Conservation (phyloP, 192 early-diverging fungal genomes). For the Coemansia sp. region DNA sequence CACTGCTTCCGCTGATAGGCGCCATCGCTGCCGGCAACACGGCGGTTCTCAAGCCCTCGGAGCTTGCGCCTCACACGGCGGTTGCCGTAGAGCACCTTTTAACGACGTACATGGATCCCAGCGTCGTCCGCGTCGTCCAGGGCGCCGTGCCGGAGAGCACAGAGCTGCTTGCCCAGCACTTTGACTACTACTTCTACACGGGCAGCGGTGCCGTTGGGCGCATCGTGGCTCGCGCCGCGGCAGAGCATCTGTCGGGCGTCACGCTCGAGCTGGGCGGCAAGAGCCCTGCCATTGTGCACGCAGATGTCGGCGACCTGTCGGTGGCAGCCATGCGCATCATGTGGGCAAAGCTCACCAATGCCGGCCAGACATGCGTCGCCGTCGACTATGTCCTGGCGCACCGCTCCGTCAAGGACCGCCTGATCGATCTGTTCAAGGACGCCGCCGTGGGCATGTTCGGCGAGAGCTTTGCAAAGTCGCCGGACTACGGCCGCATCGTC, state of each 20-base stretch:
- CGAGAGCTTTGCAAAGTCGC: conserved; percentile 46
- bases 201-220: conserved; percentile 78
- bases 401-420: conserved; percentile 54
- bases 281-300: conserved; percentile 64
- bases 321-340: conserved; percentile 68
- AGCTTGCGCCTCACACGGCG: conserved; percentile 67
- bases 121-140: conserved; percentile 64
- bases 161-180: conserved; percentile 66
- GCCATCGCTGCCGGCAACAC: conserved; percentile 91
- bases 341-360: conserved; percentile 82
- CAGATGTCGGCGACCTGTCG: conserved; percentile 61
- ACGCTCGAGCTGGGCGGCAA: conserved; percentile 96
- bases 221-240: conserved; percentile 79
- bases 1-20: conserved; percentile 69
- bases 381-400: conserved; percentile 82
- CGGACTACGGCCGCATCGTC: conserved; percentile 70
- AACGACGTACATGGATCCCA: conserved; percentile 70
- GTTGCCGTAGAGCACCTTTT: conserved; percentile 61
- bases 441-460: conserved; percentile 52
- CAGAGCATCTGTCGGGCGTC: conserved; percentile 81
- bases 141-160: conserved; percentile 76
- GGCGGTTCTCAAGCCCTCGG: conserved; percentile 81
- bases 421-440: conserved; percentile 59
- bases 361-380: conserved; percentile 87
- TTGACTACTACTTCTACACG: conserved; percentile 94